Conservation (phyloP, 139 green algal genomes). For the Diplosphaera chodatii region DNA sequence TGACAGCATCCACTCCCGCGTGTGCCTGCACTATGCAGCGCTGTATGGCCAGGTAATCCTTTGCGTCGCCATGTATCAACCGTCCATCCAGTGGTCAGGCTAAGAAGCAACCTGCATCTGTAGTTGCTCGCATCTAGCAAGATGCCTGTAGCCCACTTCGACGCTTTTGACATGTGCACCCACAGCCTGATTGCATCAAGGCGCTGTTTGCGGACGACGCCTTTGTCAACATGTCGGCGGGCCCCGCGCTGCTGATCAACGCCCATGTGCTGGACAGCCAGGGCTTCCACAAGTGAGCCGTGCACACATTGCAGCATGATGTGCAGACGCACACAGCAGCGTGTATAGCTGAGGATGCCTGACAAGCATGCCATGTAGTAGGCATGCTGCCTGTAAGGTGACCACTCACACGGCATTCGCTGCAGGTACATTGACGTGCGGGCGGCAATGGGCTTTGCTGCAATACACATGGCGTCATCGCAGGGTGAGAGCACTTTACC, state of each 20-base stretch:
- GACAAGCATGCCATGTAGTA: no score
- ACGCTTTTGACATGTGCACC: no score
- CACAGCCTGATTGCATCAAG: slow-evolving; percentile 3
- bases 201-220: slow-evolving; percentile 14
- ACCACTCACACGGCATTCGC: no score
- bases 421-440: not conserved
- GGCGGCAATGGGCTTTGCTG: not conserved
- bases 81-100: no score
- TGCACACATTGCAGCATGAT: no score
- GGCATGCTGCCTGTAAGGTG: no score
- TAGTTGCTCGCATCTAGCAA: no score
- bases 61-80: no score
- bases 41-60: slow-evolving; percentile 12
- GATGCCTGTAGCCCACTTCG: no score
- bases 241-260: not conserved
- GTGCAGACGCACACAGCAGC: no score
- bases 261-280: slow-evolving; percentile 10
- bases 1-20: slow-evolving; percentile 13
- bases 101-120: no score
- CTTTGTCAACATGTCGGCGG: not conserved
- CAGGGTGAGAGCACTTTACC: not conserved
- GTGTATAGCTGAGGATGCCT: not conserved
- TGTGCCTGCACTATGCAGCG: slow-evolving; percentile 20
- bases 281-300: slow-evolving; percentile 17
- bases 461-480: not conserved